Base-by-base conservation (phyloP, 768 basidiomycete genomes). In the Suillus placidus region DNA sequence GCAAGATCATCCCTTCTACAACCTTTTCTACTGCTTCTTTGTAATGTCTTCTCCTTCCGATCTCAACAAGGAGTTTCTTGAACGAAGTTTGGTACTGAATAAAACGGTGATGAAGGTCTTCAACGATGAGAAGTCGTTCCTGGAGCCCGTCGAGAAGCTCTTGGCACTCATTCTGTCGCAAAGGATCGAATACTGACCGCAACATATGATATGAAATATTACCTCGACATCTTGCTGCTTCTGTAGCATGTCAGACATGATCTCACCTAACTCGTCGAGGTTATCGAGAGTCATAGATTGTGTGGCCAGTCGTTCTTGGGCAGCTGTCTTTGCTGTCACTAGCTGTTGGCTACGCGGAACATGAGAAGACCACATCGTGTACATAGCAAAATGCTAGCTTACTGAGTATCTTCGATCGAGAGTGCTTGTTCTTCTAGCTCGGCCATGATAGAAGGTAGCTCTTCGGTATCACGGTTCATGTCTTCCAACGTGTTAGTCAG, bases 401-500 rank as follows among this genome's bases (percentile, higher is more conserved):
- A 93, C 92, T 87, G 82, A 54, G 84, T 79, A 7, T 74, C 75
- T 55, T 88, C 81, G 62, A 93, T 87, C 7, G 80, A 74, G n/a
- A 70, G 69, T 13, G 84, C 80, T 65, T 82, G 81, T 43, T 85
- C 85, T 68, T 93, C 88, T 47, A 94, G 73, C 68, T 94, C 93
- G 3, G 79, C 73, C 78, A 95, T 86, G 61, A 95, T 92, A 5
- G 83, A 79, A 4, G 90, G 89, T 7, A 95, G 80, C 71, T 93
- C 92, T 12, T 90, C 85, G 1, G 90, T 91, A 72, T 95, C 93
- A 47, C 91, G 83, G 69, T 89, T 86, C 88, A 95, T 93, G 35
- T 87, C 93, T 93, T n/a, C 8, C 61, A 57, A 52, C 56, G 18
- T 23, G 4, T 60, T 14, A 60, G 43, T 52, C 18, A 38, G 30